These are phyloP conservation scores for Beauveria scarabaeidicola DNA, from an alignment of 2,329 filamentous ascomycete species.

Conservation along the genomic window DNA sequence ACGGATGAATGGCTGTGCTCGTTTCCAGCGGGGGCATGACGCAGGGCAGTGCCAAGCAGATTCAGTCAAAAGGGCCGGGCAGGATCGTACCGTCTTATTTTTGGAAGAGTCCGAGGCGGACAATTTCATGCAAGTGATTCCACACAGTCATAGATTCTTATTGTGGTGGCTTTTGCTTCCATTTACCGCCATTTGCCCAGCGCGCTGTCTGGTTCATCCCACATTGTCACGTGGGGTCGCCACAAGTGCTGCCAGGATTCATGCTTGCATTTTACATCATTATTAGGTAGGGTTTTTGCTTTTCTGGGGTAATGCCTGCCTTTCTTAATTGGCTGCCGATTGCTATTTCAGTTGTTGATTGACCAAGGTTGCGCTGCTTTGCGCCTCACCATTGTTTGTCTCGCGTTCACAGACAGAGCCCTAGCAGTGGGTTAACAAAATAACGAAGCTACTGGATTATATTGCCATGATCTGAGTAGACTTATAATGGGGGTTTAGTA, in stretches of 20 bases:
- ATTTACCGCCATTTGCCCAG: slow-evolving; percentile 5
- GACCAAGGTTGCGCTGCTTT: neutral
- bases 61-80: neutral
- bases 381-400: neutral
- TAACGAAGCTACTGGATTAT: too few species aligned
- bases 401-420: neutral
- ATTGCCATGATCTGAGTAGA: too few species aligned
- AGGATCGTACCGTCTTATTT: neutral
- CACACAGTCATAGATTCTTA: neutral
- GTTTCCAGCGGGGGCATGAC: slow-evolving; percentile 29
- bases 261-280: neutral
- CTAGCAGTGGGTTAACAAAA: too few species aligned
- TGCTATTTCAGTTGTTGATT: neutral
- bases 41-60: slow-evolving; percentile 18
- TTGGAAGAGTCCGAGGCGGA: neutral
- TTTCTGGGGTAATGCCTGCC: neutral
- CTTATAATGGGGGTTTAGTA: too few species aligned
- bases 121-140: slow-evolving; percentile 2
- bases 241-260: neutral
- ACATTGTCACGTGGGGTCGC: slow-evolving; percentile 9
- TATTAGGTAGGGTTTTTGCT: neutral
- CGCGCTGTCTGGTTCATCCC: neutral
- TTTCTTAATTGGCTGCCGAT: neutral
- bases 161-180: slow-evolving; percentile 1
- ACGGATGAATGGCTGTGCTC: slow-evolving; percentile 8